Conservation (phyloP, 2,329 filamentous ascomycete species). For the Orbilia quercus region DNA sequence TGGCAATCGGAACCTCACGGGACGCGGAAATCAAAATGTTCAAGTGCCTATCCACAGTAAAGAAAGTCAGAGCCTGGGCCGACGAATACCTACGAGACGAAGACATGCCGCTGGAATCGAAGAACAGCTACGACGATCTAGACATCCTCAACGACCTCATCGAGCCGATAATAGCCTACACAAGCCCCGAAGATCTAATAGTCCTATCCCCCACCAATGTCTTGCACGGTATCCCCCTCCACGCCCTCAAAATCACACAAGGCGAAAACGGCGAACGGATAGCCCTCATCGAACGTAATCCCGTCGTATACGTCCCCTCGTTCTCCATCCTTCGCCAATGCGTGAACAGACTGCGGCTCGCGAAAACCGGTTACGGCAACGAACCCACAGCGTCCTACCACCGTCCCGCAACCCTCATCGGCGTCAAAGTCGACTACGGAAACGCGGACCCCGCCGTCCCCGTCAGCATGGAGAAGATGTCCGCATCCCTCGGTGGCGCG, state of each 20-base stretch:
- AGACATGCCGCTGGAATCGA: conserved; percentile 33
- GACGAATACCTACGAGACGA: conserved; percentile 32
- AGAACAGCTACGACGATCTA: conserved; percentile 27
- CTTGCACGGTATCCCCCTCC: conserved; percentile 38
- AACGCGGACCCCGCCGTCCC: conserved; percentile 12
- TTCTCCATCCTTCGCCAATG: conserved; percentile 53
- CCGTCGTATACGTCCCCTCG: conserved; percentile 48
- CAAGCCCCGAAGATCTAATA: conserved; percentile 38
- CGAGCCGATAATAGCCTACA: conserved; percentile 25
- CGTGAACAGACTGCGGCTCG: conserved; percentile 33
- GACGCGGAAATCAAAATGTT: conserved; percentile 29
- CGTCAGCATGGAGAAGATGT: conserved; percentile 26
- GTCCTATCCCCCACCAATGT: conserved; percentile 42
- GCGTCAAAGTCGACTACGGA: conserved; percentile 41
- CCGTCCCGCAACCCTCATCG: conserved; percentile 29
- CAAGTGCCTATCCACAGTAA: conserved; percentile 11
- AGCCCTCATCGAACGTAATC: conserved; percentile 43
- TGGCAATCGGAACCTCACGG: conserved; percentile 2
- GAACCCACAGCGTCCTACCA: background rate
- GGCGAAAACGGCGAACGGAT: conserved; percentile 18
- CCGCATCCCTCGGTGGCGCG: conserved; percentile 5
- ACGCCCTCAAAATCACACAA: conserved; percentile 29
- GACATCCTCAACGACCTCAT: conserved; percentile 30
- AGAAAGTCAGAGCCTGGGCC: conserved; percentile 26
- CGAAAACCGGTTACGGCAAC: background rate